Conservation (phyloP, 176 grass and related monocot species). For the Bonia amplexicaulis region DNA sequence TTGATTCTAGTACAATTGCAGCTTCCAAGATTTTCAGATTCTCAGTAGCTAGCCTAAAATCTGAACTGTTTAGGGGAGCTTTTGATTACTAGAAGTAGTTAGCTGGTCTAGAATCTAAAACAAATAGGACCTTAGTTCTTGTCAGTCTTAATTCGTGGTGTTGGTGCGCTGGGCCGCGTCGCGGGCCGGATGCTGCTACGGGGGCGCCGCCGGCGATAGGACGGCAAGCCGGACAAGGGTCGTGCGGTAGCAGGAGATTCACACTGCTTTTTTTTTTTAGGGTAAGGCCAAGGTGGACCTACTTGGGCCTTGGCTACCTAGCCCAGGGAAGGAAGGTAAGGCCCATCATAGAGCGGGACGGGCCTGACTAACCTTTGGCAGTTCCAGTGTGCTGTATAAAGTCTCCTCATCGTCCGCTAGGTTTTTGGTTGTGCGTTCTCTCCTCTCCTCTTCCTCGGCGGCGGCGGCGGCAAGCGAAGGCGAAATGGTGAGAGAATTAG, state of each 20-base stretch:
- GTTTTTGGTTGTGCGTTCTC: slow-evolving; percentile 1
- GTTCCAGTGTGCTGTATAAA: background rate
- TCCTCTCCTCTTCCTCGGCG: background rate
- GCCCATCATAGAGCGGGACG: background rate
- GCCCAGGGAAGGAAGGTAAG: background rate
- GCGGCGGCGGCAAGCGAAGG: background rate
- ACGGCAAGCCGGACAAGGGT: background rate
- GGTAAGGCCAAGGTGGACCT: background rate
- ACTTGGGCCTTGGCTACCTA: background rate
- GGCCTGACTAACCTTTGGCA: no score
- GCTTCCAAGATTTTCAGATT: no score
- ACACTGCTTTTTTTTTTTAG: background rate
- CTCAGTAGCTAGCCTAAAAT: no score
- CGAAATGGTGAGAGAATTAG: slow-evolving; percentile 30
- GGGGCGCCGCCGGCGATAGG: background rate
- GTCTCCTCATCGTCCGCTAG: background rate
- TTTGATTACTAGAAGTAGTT: no score
- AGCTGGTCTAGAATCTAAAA: no score
- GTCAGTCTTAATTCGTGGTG: no score
- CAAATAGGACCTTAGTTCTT: no score
- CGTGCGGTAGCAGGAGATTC: background rate
- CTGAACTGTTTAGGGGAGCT: no score
- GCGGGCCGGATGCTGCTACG: background rate
- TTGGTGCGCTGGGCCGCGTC: background rate
- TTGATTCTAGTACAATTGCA: no score